These are phyloP conservation scores for Tetragonia tetragonoides DNA, from an alignment of 148 eudicot genomes.

Conservation along the genomic window DNA sequence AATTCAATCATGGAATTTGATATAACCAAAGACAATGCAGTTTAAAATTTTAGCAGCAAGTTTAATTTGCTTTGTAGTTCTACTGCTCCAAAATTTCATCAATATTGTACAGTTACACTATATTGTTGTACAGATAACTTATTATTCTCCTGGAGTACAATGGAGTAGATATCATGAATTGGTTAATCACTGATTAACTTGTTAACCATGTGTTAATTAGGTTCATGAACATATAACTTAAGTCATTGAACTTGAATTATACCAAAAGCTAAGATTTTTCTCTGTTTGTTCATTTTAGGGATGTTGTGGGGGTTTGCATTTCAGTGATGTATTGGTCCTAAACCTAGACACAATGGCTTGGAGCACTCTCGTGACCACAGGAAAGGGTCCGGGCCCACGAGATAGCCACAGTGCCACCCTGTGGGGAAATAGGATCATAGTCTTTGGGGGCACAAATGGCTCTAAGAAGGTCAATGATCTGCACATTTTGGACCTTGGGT, in stretches of 20 bases:
- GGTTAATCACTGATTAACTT: not conserved
- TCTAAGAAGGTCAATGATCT: conserved; percentile 70
- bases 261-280: not conserved
- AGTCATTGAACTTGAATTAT: not conserved
- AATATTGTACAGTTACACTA: too few relatives aligned
- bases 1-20: too few relatives aligned
- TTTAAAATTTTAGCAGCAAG: too few relatives aligned
- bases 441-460: conserved; percentile 93
- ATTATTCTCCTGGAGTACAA: too few relatives aligned
- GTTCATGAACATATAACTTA: too few relatives aligned
- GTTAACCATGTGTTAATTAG: not conserved
- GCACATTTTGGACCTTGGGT: conserved; percentile 61
- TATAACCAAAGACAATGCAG: too few relatives aligned
- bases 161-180: not conserved
- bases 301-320: conserved; percentile 93
- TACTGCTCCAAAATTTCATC: too few relatives aligned
- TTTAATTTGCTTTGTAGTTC: too few relatives aligned
- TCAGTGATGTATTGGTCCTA: conserved; percentile 74
- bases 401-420: conserved; percentile 82
- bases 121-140: too few relatives aligned
- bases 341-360: conserved; percentile 73
- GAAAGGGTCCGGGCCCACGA: conserved; percentile 73
- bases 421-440: conserved; percentile 54
- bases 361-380: conserved; percentile 63
- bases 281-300: conserved; percentile 49